Evolutionary conservation across 139 green algal species (phyloP), one percentile per base, ranked within the genome.

Genomic region (Chlorella sp.): DNA sequence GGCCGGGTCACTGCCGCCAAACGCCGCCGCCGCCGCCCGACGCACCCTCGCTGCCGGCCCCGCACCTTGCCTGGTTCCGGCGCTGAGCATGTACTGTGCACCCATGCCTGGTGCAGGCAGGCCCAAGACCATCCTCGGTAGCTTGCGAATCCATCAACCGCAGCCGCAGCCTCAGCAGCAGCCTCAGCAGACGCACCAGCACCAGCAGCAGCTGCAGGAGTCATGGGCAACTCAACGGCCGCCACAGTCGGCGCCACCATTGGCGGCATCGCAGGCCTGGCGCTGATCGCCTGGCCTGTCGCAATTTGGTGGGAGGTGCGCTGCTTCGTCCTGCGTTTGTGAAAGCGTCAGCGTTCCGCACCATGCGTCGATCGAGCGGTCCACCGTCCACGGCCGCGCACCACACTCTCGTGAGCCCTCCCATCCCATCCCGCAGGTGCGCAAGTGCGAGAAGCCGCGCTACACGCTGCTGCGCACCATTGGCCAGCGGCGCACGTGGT

Each of bases 381-480:
- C 34, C 6, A 46, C 9, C 36, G 3, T 43, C 26, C 17, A 9
- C 38, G 36, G 0, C 14, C 38, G 1, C 16, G 6, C 20, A 68
- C 60, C 60, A 34, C 22, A 60, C 51, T 60, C 51, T 26, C 16
- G 16, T 26, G 51, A 14, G 36, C 22, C 19, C 34, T 73, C 40
- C 40, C 9, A 20, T 65, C 3, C 56, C n/a, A n/a, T n/a, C 36
- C 36, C 38, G 40, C 69, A 76, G 69, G 69, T 82, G 16, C n/a
- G 56, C 38, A 90, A 90, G 56, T 91, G 87, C 60, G 91, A 94
- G 81, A 94, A 92, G 84, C 91, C 91, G 4, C 88, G 89, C 62
- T 93, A 92, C 74, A 80, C 48, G 6, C 77, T 94, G 20, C 56
- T 90, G 30, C 69, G 81, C 19, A 79, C 84, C 17, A 87, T 94